Conservation (phyloP, 1,284 basidiomycete genomes). For the Marasmius sp. region DNA sequence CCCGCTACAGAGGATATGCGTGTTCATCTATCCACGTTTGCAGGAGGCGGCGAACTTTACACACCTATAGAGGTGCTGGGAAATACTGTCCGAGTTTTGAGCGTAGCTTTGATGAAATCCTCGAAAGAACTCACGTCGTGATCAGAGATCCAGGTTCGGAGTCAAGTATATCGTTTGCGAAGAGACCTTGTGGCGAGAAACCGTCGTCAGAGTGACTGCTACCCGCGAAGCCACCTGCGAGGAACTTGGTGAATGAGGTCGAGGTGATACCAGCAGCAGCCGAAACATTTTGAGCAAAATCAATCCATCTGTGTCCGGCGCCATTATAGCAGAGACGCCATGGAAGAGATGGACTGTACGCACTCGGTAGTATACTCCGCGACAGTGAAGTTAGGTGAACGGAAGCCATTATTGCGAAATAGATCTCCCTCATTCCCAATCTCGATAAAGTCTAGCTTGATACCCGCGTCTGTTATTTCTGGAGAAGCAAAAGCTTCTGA, state of each 20-base stretch:
- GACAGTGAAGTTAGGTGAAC: slow-evolving; percentile 44
- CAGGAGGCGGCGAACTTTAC: neutral
- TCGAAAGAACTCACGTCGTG: slow-evolving; percentile 29
- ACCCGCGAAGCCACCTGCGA: slow-evolving; percentile 54
- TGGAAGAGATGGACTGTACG: slow-evolving; percentile 16
- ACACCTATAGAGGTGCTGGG: slow-evolving; percentile 56
- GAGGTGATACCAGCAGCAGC: slow-evolving; percentile 2
- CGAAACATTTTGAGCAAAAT: slow-evolving; percentile 12
- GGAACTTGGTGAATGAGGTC: slow-evolving; percentile 39
- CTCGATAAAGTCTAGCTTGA: slow-evolving; percentile 57
- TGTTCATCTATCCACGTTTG: no score
- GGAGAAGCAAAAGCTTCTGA: slow-evolving; percentile 48
- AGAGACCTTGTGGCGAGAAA: slow-evolving; percentile 59
- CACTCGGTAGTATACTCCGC: slow-evolving; percentile 56
- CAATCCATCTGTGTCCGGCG: slow-evolving; percentile 21
- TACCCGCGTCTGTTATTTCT: slow-evolving; percentile 41
- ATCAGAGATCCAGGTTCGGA: slow-evolving; percentile 40
- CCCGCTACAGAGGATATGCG: slow-evolving; percentile 29
- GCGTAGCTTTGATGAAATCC: slow-evolving; percentile 11
- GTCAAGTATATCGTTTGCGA: slow-evolving; percentile 39
- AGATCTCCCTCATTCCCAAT: slow-evolving; percentile 68
- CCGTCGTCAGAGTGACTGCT: slow-evolving; percentile 41
- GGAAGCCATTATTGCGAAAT: slow-evolving; percentile 50
- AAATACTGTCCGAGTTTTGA: slow-evolving; percentile 41
- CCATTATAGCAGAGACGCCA: slow-evolving; percentile 13